Evolutionary conservation across 169 alveolate species (phyloP).

Genomic region (Pseudocohnilembus persalinus): DNA sequence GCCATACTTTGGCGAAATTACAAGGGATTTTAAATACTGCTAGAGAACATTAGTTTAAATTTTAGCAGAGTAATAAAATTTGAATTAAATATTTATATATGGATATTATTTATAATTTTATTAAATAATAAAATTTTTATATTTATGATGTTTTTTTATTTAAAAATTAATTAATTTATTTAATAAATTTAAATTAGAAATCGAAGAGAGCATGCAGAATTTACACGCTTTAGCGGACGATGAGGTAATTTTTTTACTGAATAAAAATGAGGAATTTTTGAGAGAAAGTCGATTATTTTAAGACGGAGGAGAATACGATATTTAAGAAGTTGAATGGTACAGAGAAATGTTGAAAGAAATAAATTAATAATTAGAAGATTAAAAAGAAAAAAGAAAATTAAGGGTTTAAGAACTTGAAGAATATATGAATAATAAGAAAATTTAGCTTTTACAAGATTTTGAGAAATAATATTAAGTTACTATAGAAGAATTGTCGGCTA

Average conservation of each 20-base stretch:
- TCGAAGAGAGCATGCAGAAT: constrained; percentile 56
- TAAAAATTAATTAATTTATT: too few relatives aligned
- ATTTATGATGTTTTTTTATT: background rate
- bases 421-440: constrained; percentile 54
- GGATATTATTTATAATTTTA: too few relatives aligned
- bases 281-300: constrained; percentile 59
- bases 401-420: constrained; percentile 58
- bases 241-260: constrained; percentile 46
- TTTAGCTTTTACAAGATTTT: constrained; percentile 68
- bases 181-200: constrained; percentile 35
- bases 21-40: constrained; percentile 66
- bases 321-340: constrained; percentile 81
- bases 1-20: constrained; percentile 65
- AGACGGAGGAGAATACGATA: constrained; percentile 82
- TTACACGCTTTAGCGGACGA: constrained; percentile 60
- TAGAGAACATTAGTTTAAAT: constrained; percentile 65
- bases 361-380: constrained; percentile 47
- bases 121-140: too few relatives aligned
- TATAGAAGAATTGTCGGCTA: constrained; percentile 80
- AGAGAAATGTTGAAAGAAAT: constrained; percentile 59
- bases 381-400: constrained; percentile 52
- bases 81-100: too few relatives aligned
- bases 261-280: constrained; percentile 72
- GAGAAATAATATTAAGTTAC: constrained; percentile 71
- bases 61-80: constrained; percentile 64